A percentile compares a stretch with the other conserved stretches of the same genome.
These are phyloP conservation scores for Paramecium bursaria DNA, from an alignment of 73 alveolate genomes.

Conservation along the genomic window DNA sequence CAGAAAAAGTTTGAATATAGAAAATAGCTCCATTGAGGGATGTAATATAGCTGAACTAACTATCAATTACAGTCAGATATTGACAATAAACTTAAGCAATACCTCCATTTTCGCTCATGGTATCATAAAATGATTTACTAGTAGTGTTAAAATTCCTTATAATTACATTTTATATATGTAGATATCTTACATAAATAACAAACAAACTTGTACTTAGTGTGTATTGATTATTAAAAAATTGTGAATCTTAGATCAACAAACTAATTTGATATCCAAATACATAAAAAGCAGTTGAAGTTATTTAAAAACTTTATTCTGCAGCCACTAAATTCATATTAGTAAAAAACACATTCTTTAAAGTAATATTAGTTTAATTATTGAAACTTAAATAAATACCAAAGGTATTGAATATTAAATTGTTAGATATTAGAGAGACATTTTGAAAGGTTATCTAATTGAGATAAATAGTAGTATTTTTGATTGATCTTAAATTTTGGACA, in stretches of 20 bases:
- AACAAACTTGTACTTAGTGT: conserved; percentile 28
- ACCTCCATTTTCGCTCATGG: conserved; percentile 53
- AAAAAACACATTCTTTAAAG: no score
- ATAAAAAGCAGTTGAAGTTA: conserved; percentile 6
- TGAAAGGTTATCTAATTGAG: no score
- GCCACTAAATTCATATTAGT: no score
- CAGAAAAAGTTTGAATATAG: background rate
- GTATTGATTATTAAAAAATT: background rate
- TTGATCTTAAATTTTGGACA: no score
- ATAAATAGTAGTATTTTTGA: no score
- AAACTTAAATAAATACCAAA: no score
- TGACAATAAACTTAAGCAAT: background rate
- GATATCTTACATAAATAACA: background rate
- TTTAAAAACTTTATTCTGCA: conserved; percentile 22
- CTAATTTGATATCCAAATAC: conserved; percentile 16
- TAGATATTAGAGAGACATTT: no score
- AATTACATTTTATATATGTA: background rate
- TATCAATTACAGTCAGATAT: background rate
- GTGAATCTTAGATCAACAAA: background rate
- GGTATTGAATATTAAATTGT: no score
- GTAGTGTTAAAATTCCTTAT: background rate
- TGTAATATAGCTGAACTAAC: background rate
- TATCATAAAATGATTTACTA: background rate
- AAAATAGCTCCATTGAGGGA: conserved; percentile 20
- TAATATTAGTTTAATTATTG: no score